Conservation (phyloP, 106 monocot species). For the Apostasia shenzhenica region DNA sequence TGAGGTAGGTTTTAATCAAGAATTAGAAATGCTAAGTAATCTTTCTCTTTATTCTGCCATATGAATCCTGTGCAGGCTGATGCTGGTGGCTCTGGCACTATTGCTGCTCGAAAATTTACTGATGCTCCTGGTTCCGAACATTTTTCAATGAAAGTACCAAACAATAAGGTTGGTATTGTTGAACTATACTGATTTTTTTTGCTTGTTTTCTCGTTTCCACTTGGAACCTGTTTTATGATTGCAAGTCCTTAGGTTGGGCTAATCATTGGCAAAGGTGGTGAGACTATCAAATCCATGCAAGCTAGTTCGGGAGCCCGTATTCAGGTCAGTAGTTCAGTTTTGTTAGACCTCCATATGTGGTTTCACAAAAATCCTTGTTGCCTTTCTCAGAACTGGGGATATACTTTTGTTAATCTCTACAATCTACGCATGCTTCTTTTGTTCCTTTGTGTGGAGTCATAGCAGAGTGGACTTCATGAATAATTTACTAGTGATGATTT, state of each 20-base stretch:
- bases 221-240: not conserved
- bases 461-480: no score
- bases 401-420: no score
- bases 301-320: slow-evolving; percentile 77
- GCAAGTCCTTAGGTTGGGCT: slow-evolving; percentile 61
- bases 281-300: slow-evolving; percentile 89
- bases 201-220: not conserved
- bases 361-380: no score
- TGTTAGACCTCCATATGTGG: no score
- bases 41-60: not conserved
- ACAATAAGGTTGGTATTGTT: slow-evolving; percentile 45
- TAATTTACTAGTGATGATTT: no score
- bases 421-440: no score
- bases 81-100: slow-evolving; percentile 51
- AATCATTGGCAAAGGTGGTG: slow-evolving; percentile 96
- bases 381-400: no score
- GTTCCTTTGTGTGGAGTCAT: no score
- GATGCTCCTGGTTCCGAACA: slow-evolving; percentile 50
- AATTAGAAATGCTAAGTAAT: not conserved
- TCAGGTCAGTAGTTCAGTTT: slow-evolving; percentile 38
- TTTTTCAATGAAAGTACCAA: slow-evolving; percentile 71
- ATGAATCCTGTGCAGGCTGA: slow-evolving; percentile 46
- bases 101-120: slow-evolving; percentile 28
- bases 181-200: not conserved
- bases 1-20: slow-evolving; percentile 27